phyloP scores from a whole-genome alignment of 2,329 filamentous ascomycete genomes.

The Mycosphaerella arachidis region DNA sequence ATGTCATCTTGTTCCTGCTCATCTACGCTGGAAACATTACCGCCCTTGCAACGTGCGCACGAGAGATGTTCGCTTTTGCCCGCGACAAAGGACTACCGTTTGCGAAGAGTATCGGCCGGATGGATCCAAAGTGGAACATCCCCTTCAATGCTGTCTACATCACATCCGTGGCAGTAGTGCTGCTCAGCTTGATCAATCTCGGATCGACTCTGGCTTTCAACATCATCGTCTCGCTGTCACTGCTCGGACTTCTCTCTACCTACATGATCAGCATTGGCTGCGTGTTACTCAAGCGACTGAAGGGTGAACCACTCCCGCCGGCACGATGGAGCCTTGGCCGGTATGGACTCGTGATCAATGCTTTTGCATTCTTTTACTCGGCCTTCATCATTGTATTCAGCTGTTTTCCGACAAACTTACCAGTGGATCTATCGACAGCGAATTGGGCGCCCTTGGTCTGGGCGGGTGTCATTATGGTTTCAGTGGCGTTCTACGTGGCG shows the following conservation, averaged over 20 bases:
- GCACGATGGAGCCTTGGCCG: conserved; percentile 27
- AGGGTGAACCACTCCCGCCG: conserved; percentile 22
- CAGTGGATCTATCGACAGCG: conserved; percentile 22
- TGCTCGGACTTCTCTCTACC: conserved; percentile 33
- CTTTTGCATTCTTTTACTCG: conserved; percentile 27
- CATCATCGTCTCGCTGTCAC: conserved; percentile 34
- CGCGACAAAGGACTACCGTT: conserved; percentile 37
- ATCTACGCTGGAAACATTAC: conserved; percentile 26
- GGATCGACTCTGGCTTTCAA: conserved; percentile 36
- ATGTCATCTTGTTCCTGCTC: conserved; percentile 25
- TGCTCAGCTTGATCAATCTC: conserved; percentile 35
- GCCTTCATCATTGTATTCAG: conserved; percentile 29
- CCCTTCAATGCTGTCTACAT: conserved; percentile 35
- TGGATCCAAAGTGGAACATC: conserved; percentile 29
- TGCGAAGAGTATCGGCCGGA: conserved; percentile 27
- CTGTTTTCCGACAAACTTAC: conserved; percentile 29
- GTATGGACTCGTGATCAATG: conserved; percentile 26
- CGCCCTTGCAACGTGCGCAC: conserved; percentile 40
- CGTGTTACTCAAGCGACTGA: conserved; percentile 24
- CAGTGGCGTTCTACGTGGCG: conserved; percentile 24
- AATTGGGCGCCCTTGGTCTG: conserved; percentile 33
- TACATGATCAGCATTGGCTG: conserved; percentile 38
- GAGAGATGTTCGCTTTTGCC: conserved; percentile 43
- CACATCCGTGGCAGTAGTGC: conserved; percentile 27
- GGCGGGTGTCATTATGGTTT: conserved; percentile 25